Evolutionary conservation across 208 protist genomes (phyloP), one percentile per base, ranked within the genome.

Genomic region (Herpetomonas samuelpessoai): DNA sequence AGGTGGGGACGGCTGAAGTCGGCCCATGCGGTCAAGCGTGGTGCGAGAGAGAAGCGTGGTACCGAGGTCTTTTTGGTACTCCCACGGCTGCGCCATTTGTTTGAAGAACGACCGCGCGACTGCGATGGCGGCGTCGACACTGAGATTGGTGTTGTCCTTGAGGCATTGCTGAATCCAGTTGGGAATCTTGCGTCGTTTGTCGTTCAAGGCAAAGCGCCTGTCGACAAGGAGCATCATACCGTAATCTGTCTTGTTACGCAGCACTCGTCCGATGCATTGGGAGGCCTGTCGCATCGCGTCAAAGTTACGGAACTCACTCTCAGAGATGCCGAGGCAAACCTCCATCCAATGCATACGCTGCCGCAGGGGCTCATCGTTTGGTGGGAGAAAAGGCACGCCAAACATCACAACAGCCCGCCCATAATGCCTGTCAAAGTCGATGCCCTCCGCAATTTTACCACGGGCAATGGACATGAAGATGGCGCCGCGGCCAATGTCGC

Each of bases 221-320:
- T 99, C 98, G 4, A 99, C 98, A 29, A 99, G 91, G 14, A 99
- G 81, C 97, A 99, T 99, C 63, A 99, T 91, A 14, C 98, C 99
- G 71, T 99, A 99, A 79, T 99, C 99, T 2, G 91, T 97, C 67
- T 99, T 99, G 71, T 98, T 98, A 57, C 99, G 88, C 39, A 99
- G 93, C 48, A 99, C 98, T 48, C 98, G 90, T 0, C 98, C 99
- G 12, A 99, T 97, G 74, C 98, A 99, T 88, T 99, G 98, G n/a
- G 97, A 95, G 0, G 98, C 97, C 65, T 98, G 94, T 45, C 98
- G 83, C 97, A 99, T 98, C 24, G 98, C 98, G 70, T 99, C 98
- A 79, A 99, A 99, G 35, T 97, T 98, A 3, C 99, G 75, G 74
- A 99, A 99, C 68, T 99, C 98, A 52, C 83, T 92, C 54, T 99